These are phyloP conservation scores for Actinomortierella ambigua DNA, from an alignment of 371 early-diverging fungal species.

Conservation along the genomic window DNA sequence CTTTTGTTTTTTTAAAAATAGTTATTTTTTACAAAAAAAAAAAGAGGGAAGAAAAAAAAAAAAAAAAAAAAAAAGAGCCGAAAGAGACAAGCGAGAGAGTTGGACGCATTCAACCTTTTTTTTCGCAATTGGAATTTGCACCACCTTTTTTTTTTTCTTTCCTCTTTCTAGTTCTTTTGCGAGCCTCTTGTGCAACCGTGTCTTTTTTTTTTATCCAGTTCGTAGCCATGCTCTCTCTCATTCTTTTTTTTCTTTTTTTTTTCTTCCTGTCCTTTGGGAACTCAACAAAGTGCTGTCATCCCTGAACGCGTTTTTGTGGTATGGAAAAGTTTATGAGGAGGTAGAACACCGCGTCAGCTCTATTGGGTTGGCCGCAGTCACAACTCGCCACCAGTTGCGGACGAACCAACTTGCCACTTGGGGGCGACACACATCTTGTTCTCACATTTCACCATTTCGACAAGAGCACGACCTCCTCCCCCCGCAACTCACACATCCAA, in stretches of 20 bases:
- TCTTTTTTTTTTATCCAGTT: background rate
- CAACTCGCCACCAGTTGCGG: too few relatives aligned
- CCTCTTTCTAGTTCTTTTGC: background rate
- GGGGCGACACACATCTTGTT: background rate
- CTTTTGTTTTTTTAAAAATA: too few relatives aligned
- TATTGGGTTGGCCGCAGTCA: too few relatives aligned
- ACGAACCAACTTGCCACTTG: background rate
- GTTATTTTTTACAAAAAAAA: too few relatives aligned
- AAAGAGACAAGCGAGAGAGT: background rate
- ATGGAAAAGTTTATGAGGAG: too few relatives aligned
- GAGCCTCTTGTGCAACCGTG: background rate
- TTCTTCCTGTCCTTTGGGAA: background rate
- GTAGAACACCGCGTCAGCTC: too few relatives aligned
- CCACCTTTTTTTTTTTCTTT: background rate
- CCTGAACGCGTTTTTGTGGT: too few relatives aligned
- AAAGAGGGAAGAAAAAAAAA: background rate
- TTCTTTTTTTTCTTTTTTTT: background rate
- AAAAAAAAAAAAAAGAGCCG: conserved; percentile 8
- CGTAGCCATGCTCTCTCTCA: background rate
- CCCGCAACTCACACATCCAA: background rate
- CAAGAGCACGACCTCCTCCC: background rate
- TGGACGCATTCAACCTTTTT: conserved; percentile 4
- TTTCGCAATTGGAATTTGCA: background rate
- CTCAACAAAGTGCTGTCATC: too few relatives aligned
- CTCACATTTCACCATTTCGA: background rate